These are phyloP conservation scores for Mytilinidion resinicola DNA, from an alignment of 495 filamentous ascomycete genomes.

Conservation along the genomic window DNA sequence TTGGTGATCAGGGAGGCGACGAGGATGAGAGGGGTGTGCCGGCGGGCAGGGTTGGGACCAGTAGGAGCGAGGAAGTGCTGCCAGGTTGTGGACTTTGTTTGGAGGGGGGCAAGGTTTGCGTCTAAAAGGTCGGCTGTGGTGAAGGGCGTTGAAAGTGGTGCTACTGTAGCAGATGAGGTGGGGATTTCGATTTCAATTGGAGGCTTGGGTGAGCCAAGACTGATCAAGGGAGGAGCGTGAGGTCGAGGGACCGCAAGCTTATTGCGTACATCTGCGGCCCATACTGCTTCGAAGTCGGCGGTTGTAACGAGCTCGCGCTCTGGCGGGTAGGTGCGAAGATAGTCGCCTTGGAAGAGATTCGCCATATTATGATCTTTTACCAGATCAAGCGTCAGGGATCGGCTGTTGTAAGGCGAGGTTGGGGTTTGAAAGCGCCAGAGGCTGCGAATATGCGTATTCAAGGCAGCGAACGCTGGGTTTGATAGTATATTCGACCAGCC, in stretches of 20 bases:
- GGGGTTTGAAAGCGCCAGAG: constrained; percentile 28
- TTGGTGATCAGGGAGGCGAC: constrained; percentile 46
- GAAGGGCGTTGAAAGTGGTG: background rate
- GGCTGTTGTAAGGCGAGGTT: constrained; percentile 6
- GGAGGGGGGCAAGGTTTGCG: constrained; percentile 6
- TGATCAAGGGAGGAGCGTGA: background rate
- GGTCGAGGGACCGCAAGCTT: background rate
- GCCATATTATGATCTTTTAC: constrained; percentile 28
- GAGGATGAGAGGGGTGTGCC: constrained; percentile 34
- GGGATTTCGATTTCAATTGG: background rate
- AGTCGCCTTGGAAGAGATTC: constrained; percentile 34
- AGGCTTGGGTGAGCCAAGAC: background rate
- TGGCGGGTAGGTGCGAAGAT: constrained; percentile 26
- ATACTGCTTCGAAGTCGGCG: constrained; percentile 17
- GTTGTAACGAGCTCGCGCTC: constrained; percentile 23
- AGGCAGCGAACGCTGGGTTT: constrained; percentile 30
- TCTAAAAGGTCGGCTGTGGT: background rate
- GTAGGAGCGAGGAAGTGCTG: constrained; percentile 2
- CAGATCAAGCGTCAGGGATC: constrained; percentile 30
- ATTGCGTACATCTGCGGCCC: constrained; percentile 1
- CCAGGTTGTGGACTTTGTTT: constrained; percentile 28
- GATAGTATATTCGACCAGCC: constrained; percentile 29
- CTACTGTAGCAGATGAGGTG: background rate
- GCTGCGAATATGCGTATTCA: constrained; percentile 31
- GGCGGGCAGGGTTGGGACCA: background rate